Evolutionary conservation across 345 rosid genomes (phyloP).

Genomic region (Syzygium jambos): DNA sequence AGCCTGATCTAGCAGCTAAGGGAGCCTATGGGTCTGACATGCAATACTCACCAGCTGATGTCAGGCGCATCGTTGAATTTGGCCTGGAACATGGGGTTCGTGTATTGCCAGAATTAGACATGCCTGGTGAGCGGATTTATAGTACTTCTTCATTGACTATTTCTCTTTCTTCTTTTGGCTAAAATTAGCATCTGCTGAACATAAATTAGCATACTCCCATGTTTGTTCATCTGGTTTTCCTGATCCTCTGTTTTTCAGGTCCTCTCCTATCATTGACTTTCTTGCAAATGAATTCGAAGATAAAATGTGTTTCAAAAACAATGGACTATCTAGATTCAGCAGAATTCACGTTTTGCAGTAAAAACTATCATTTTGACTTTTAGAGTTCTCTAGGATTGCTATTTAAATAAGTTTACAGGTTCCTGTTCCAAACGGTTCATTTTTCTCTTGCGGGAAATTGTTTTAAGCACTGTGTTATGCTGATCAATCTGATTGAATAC

Average conservation of each 20-base stretch:
- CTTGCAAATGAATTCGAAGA: not conserved
- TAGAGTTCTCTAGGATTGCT: not conserved
- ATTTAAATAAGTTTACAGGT: not conserved
- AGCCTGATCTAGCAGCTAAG: slow-evolving; percentile 59
- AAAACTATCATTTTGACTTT: not conserved
- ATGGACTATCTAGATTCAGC: not conserved
- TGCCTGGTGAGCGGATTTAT: slow-evolving; percentile 53
- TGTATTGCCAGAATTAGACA: slow-evolving; percentile 73
- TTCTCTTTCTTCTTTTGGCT: not conserved
- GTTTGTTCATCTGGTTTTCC: not conserved
- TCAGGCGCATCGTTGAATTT: slow-evolving; percentile 39
- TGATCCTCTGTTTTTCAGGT: not conserved
- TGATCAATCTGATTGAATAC: not conserved
- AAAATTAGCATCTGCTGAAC: not conserved
- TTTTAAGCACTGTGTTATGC: not conserved
- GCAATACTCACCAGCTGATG: slow-evolving; percentile 53
- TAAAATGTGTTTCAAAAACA: not conserved
- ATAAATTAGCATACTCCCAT: not conserved
- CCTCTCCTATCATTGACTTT: not conserved
- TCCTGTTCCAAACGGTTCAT: too few species aligned
- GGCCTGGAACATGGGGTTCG: slow-evolving; percentile 80
- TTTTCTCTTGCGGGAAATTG: not conserved
- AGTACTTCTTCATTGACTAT: not conserved
- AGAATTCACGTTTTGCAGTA: not conserved
- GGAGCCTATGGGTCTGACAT: slow-evolving; percentile 63